Percentiles rank a stretch among this genome's conserved stretches.
phyloP scores from a whole-genome alignment of 495 filamentous ascomycete genomes.

The Neurospora sp. region DNA sequence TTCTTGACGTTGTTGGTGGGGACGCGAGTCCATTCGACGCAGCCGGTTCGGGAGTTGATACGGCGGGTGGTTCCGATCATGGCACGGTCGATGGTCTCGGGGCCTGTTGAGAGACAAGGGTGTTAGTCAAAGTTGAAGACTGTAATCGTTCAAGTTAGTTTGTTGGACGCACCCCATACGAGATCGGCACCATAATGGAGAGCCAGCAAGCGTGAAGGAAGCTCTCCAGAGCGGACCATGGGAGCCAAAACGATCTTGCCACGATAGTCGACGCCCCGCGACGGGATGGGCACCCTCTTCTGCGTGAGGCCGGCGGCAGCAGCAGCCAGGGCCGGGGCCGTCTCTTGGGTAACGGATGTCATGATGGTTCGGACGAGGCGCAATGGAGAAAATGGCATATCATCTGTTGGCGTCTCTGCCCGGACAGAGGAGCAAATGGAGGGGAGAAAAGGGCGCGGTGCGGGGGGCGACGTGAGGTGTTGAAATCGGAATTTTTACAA shows the following conservation, averaged over 20 bases:
- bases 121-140: not conserved
- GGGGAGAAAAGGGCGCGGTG: not conserved
- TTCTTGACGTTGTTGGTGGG: slow-evolving; percentile 53
- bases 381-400: not conserved
- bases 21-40: slow-evolving; percentile 71
- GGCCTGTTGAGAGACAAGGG: slow-evolving; percentile 40
- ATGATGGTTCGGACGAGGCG: not conserved
- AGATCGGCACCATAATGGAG: slow-evolving; percentile 93
- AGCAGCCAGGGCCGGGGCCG: not conserved
- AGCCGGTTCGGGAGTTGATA: slow-evolving; percentile 60
- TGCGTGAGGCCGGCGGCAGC: not conserved
- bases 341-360: not conserved
- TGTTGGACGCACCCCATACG: slow-evolving; percentile 63
- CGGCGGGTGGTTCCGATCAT: slow-evolving; percentile 76
- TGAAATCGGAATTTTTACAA: not conserved
- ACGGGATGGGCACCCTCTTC: slow-evolving; percentile 71
- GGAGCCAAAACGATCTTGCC: slow-evolving; percentile 90
- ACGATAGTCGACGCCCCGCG: slow-evolving; percentile 83
- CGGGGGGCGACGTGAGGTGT: not conserved
- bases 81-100: slow-evolving; percentile 84
- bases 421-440: not conserved
- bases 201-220: slow-evolving; percentile 77
- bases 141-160: not conserved
- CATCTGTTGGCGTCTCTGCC: not conserved
- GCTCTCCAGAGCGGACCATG: slow-evolving; percentile 93